phyloP scores from a whole-genome alignment of 768 basidiomycete species.

The Pleurotus eryngii region DNA sequence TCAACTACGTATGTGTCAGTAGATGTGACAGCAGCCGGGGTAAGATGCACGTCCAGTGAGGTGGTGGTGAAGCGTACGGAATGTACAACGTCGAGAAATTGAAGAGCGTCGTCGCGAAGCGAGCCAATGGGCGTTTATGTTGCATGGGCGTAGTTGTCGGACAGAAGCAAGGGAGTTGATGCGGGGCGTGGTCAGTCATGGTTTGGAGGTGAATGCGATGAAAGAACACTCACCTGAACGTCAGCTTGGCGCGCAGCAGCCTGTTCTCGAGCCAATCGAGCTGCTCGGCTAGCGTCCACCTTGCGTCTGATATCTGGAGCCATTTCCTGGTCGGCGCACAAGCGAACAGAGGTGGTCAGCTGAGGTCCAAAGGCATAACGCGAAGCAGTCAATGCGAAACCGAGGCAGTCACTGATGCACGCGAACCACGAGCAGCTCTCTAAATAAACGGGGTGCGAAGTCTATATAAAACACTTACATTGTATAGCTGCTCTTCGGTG shows the following conservation, averaged over 20 bases:
- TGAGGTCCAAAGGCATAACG: neutral
- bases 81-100: neutral
- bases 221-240: constrained; percentile 42
- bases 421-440: too few species aligned
- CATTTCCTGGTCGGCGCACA: constrained; percentile 40
- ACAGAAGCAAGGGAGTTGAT: too few species aligned
- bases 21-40: neutral
- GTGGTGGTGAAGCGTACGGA: neutral
- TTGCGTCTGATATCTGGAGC: constrained; percentile 62
- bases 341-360: neutral
- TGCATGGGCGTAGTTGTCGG: neutral
- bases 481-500: constrained; percentile 52
- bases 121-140: neutral
- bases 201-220: too few species aligned
- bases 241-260: constrained; percentile 49
- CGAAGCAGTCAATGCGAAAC: neutral
- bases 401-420: too few species aligned
- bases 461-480: constrained; percentile 30
- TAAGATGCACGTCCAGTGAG: neutral
- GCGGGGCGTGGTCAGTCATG: too few species aligned
- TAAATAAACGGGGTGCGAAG: too few species aligned
- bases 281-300: constrained; percentile 56
- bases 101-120: neutral
- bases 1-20: neutral
- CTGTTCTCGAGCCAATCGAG: constrained; percentile 51